Evolutionary conservation across 2,329 filamentous ascomycete genomes (phyloP).

Genomic region (Aspergillus melleus): DNA sequence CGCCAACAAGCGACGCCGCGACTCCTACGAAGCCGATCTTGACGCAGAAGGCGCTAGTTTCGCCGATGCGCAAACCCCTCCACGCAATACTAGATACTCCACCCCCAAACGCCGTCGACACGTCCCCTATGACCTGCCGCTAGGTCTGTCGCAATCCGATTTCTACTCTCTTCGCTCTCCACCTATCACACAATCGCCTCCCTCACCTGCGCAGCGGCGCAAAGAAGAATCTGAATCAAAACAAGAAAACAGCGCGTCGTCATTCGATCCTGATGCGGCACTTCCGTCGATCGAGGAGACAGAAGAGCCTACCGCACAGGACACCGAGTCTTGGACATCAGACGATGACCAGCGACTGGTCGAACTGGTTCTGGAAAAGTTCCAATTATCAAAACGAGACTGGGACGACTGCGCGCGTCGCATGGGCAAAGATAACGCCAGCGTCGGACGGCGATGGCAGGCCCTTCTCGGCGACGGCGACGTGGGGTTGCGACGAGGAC

Average conservation of each 20-base stretch:
- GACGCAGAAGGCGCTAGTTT: constrained; percentile 1
- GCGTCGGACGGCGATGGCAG: constrained; percentile 44
- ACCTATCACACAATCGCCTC: constrained; percentile 34
- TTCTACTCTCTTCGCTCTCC: constrained; percentile 44
- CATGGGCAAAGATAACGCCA: constrained; percentile 43
- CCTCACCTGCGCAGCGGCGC: constrained; percentile 23
- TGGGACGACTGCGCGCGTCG: constrained; percentile 48
- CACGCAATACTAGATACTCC: constrained; percentile 29
- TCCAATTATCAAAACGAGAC: constrained; percentile 44
- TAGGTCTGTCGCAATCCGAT: constrained; percentile 45
- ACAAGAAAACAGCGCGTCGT: constrained; percentile 11
- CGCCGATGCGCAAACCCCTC: constrained; percentile 12
- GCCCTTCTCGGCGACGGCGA: constrained; percentile 45
- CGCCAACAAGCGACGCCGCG: constrained; percentile 42
- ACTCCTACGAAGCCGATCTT: constrained; percentile 22
- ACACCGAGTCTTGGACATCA: constrained; percentile 33
- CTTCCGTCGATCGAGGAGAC: constrained; percentile 38
- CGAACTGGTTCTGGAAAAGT: constrained; percentile 45
- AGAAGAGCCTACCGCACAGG: constrained; percentile 16
- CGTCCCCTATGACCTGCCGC: constrained; percentile 44
- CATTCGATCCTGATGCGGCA: constrained; percentile 32
- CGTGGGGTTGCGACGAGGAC: constrained; percentile 39
- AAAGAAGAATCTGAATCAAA: constrained; percentile 10
- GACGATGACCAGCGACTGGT: constrained; percentile 46
- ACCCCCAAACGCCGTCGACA: constrained; percentile 49